Percentiles rank a stretch among this genome's conserved stretches.
Evolutionary conservation across 176 grass and related monocot species (phyloP).

Genomic region (Zizania latifolia): DNA sequence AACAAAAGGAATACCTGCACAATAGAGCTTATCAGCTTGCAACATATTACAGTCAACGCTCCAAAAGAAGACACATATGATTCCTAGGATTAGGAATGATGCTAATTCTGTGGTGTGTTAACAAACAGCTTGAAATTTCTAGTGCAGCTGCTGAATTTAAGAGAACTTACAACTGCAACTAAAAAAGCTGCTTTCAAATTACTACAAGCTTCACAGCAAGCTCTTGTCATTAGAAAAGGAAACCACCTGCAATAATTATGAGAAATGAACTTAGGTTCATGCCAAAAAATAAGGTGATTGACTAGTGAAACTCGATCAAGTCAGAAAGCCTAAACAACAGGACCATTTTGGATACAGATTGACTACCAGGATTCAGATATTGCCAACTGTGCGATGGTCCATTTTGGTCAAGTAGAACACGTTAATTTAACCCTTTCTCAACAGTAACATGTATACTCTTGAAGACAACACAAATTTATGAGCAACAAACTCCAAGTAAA

Average conservation of each 20-base stretch:
- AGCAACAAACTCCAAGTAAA: neutral
- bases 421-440: neutral
- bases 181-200: slow-evolving; percentile 98
- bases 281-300: neutral
- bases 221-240: slow-evolving; percentile 86
- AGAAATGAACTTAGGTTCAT: slow-evolving; percentile 15
- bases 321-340: slow-evolving; percentile 6
- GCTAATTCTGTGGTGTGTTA: neutral
- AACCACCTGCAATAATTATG: slow-evolving; percentile 72
- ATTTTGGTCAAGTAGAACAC: neutral
- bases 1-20: slow-evolving; percentile 87
- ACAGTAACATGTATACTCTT: neutral
- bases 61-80: neutral
- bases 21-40: slow-evolving; percentile 25
- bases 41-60: neutral
- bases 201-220: slow-evolving; percentile 93
- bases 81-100: neutral
- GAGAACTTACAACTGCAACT: slow-evolving; percentile 89
- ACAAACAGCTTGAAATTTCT: neutral
- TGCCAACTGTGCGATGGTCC: neutral
- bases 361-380: neutral
- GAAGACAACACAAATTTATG: neutral
- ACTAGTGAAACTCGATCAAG: neutral
- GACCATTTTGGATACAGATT: slow-evolving; percentile 9
- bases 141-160: slow-evolving; percentile 12